These are phyloP conservation scores for Botrytis cinerea DNA, from an alignment of 2,329 filamentous ascomycete genomes.

Conservation along the genomic window DNA sequence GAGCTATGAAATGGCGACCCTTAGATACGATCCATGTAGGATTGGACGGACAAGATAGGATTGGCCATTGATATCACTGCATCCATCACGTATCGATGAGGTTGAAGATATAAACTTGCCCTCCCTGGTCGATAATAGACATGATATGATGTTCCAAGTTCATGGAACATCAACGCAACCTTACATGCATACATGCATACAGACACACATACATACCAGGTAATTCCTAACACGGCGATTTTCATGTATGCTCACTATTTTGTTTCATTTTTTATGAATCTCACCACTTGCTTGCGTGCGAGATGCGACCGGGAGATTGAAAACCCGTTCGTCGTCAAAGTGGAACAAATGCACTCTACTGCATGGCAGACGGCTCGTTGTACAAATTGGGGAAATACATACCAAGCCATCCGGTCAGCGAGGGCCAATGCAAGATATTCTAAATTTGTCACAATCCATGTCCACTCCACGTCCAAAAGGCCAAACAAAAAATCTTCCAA, in stretches of 20 bases:
- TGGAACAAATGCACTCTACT: background rate
- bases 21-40: no score
- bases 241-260: background rate
- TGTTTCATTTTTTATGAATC: background rate
- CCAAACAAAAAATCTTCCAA: background rate
- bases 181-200: background rate
- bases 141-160: conserved; percentile 1
- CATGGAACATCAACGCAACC: background rate
- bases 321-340: background rate
- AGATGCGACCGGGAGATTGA: background rate
- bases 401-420: conserved; percentile 11
- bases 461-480: background rate
- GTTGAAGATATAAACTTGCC: background rate
- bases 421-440: conserved; percentile 10
- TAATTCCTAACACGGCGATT: background rate
- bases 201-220: no score
- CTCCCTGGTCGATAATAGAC: background rate
- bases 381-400: conserved; percentile 20
- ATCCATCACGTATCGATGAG: background rate
- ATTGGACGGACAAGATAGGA: background rate
- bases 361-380: conserved; percentile 16
- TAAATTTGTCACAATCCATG: conserved; percentile 15
- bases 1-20: background rate
- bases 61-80: background rate
- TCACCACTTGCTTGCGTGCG: background rate